Evolutionary conservation across 2,329 filamentous ascomycete genomes (phyloP).

Genomic region (Hypoxylon sp.): DNA sequence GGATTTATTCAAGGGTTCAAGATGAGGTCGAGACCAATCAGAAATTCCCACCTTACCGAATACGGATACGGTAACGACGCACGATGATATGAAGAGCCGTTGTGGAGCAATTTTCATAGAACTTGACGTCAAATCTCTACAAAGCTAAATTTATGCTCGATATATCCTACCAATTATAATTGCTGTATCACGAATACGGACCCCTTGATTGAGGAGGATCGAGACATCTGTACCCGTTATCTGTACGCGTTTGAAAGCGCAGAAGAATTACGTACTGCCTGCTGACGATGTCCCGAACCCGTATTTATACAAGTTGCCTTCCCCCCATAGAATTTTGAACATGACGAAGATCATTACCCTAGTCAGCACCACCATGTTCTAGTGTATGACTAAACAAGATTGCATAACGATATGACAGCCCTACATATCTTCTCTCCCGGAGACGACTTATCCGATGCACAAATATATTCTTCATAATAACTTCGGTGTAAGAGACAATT

Average conservation of each 20-base stretch:
- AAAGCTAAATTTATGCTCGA: conserved; percentile 18
- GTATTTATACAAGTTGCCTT: not conserved
- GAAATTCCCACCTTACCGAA: conserved; percentile 22
- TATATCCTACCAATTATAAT: conserved; percentile 25
- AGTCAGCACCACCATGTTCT: conserved; percentile 1
- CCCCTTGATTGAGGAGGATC: conserved; percentile 18
- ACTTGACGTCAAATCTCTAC: conserved; percentile 1
- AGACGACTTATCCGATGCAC: not conserved
- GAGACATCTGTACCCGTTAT: not conserved
- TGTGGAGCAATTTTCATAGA: conserved; percentile 18
- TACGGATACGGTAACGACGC: conserved; percentile 43
- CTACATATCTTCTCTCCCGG: not conserved
- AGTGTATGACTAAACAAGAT: not conserved
- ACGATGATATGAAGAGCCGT: conserved; percentile 18
- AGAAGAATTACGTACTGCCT: not conserved
- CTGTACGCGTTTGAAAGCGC: too few species aligned
- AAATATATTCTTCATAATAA: not conserved
- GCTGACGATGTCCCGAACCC: not conserved
- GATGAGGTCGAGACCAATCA: conserved; percentile 25
- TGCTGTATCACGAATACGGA: conserved; percentile 31
- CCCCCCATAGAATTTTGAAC: not conserved
- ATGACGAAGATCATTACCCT: not conserved
- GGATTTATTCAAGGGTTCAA: conserved; percentile 2
- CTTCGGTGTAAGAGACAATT: not conserved
- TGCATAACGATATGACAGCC: not conserved